phyloP scores from a whole-genome alignment of 495 filamentous ascomycete genomes.

The Talaromyces adpressus region DNA sequence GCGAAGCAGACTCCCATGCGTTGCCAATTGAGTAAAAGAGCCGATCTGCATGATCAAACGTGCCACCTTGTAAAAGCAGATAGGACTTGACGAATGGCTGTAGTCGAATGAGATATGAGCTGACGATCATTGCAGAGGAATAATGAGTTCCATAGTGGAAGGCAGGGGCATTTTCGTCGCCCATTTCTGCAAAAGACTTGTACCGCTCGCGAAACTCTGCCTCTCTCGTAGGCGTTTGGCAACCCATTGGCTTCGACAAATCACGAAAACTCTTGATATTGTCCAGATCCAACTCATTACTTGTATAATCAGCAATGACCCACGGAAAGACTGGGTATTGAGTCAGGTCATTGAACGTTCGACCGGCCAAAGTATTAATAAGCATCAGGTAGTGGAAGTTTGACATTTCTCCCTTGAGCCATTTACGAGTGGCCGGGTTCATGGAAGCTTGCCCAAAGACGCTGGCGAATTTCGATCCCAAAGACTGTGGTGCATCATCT shows the following conservation, averaged over 20 bases:
- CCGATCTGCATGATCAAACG: conserved; percentile 90
- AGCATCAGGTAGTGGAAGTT: conserved; percentile 99
- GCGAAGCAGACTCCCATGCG: conserved; percentile 85
- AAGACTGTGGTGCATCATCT: conserved; percentile 73
- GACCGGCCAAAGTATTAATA: conserved; percentile 91
- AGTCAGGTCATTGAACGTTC: conserved; percentile 96
- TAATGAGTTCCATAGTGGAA: conserved; percentile 99
- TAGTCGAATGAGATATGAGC: conserved; percentile 88
- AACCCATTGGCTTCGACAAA: conserved; percentile 92
- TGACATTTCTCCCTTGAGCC: conserved; percentile 90
- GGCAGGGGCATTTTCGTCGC: conserved; percentile 64
- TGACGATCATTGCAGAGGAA: conserved; percentile 97
- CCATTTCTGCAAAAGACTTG: conserved; percentile 85
- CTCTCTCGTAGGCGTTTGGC: conserved; percentile 70
- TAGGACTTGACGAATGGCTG: conserved; percentile 96
- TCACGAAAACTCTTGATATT: conserved; percentile 84
- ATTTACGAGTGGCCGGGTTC: conserved; percentile 81
- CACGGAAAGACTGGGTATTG: conserved; percentile 98
- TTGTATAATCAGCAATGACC: conserved; percentile 93
- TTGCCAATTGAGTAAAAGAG: conserved; percentile 90
- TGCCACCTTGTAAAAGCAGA: conserved; percentile 93
- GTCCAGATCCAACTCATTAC: conserved; percentile 83
- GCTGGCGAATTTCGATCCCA: conserved; percentile 89
- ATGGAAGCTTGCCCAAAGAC: conserved; percentile 72
- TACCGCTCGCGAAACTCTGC: conserved; percentile 76